Conservation (phyloP, 2,329 filamentous ascomycete genomes). For the Knoxdaviesia capensis region DNA sequence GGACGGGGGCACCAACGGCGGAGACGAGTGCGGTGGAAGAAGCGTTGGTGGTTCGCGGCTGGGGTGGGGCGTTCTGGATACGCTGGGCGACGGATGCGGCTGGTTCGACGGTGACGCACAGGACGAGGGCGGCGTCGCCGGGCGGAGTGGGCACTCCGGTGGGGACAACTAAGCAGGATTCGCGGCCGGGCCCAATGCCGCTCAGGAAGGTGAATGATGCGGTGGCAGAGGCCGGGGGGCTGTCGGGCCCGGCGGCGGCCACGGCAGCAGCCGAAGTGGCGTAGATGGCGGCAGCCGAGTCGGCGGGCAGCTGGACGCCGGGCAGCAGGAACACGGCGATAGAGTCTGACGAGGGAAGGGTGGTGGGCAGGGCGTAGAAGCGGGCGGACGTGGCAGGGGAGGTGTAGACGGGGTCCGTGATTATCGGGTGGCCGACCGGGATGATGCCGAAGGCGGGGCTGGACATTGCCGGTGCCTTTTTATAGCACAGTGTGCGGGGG, state of each 20-base stretch:
- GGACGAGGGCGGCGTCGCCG: conserved; percentile 31
- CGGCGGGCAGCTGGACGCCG: conserved; percentile 47
- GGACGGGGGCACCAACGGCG: conserved; percentile 5
- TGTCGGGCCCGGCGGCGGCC: conserved; percentile 18
- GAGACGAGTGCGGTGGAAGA: conserved; percentile 5
- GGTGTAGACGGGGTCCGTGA: conserved; percentile 30
- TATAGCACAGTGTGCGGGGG: no score
- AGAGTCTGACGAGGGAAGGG: conserved; percentile 44
- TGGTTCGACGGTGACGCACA: conserved; percentile 71
- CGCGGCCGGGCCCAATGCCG: conserved; percentile 74
- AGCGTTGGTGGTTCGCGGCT: conserved; percentile 12
- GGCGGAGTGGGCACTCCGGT: conserved; percentile 13
- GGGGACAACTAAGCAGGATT: conserved; percentile 78
- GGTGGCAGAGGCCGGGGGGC: conserved; percentile 17
- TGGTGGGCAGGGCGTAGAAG: conserved; percentile 31
- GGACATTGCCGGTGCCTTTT: conserved; percentile 13
- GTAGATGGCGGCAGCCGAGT: conserved; percentile 78
- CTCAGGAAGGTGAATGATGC: conserved; percentile 59
- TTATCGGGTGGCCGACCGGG: conserved; percentile 36
- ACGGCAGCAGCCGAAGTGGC: conserved; percentile 35
- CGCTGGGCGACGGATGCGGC: conserved; percentile 50
- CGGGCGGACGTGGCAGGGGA: conserved; percentile 26
- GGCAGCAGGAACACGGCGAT: conserved; percentile 81
- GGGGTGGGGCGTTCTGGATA: conserved; percentile 35
- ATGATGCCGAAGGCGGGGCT: conserved; percentile 36